Base-by-base conservation (phyloP, 129 eudicot species). In the Escallonia rubra region DNA sequence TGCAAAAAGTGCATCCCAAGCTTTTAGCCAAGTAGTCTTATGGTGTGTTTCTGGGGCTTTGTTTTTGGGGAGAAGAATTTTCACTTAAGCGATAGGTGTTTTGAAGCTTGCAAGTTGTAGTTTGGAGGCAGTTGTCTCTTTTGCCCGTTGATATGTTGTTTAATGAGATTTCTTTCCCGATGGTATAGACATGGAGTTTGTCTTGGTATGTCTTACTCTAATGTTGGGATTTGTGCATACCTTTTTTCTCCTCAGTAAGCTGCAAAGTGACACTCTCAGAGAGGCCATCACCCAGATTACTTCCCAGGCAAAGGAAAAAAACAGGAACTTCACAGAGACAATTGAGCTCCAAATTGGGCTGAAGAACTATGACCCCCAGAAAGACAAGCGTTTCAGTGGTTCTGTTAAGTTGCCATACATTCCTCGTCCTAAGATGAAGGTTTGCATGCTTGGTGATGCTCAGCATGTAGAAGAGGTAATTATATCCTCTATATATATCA, bases 401-500 rank as follows among this genome's bases (percentile, higher is more conserved):
- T 74, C 83, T 1, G 87, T 82, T 13, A 82, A 78, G 48, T 71
- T 82, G 73, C 87, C 87, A 10, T 80, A 82, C 78, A 82, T 82
- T 53, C 87, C 87, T 2, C 78, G 87, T 43, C 87, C 87, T 11
- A 82, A 82, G 61, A 74, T 82, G 76, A 82, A 78, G 62, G 87
- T 82, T 54, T 82, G 87, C 80, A 82, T 82, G 87, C 87, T 82
- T 67, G 87, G 87, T 64, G 87, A 82, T 78, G 87, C 87, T 46
- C 87, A 82, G 57, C 87, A 82, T 67, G 83, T 82, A 45, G 83
- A 78, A 78, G 87, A 82, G 87, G 87, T 82, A 75, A 67, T 13
- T 54, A 2, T 8, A 7, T 54, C 52, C 47, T 46, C 4, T 16
- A 23, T 23, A 23, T 23, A 23, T 23, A 23, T 23, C 34, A 23